Percentiles rank a stretch among this genome's conserved stretches.
phyloP scores from a whole-genome alignment of 2,329 filamentous ascomycete species.

The Fusarium tupiense region DNA sequence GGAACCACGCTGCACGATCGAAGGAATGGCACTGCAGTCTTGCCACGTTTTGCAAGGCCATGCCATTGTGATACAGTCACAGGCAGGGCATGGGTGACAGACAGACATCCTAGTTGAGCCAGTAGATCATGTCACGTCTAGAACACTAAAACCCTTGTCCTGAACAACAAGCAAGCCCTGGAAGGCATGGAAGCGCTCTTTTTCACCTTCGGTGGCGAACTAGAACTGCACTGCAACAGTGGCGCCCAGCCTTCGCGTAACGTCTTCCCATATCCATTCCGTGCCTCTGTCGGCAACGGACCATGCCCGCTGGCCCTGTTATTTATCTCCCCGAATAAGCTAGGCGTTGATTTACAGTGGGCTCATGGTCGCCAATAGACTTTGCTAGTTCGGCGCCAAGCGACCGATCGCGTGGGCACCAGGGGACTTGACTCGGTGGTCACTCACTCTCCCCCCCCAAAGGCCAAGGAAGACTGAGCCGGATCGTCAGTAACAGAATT shows the following conservation, averaged over 20 bases:
- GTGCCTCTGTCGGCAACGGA: background rate
- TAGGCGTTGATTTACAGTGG: background rate
- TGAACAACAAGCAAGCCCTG: background rate
- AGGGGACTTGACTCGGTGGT: conserved; percentile 19
- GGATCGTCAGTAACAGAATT: background rate
- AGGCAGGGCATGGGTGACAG: background rate
- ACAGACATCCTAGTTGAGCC: background rate
- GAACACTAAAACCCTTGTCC: background rate
- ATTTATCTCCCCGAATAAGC: background rate
- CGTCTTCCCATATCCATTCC: conserved; percentile 10
- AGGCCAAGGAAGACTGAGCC: background rate
- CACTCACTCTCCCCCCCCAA: background rate
- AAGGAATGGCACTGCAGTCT: background rate
- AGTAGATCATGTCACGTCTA: background rate
- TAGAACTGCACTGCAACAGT: background rate
- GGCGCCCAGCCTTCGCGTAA: background rate
- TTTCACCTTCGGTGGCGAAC: conserved; percentile 1
- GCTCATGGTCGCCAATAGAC: background rate
- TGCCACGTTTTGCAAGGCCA: conserved; percentile 1
- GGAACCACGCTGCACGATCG: background rate
- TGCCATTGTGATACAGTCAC: background rate
- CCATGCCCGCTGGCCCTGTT: background rate
- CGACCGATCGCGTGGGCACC: conserved; percentile 12
- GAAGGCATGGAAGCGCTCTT: background rate
- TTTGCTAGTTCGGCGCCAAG: conserved; percentile 17